phyloP scores from a whole-genome alignment of 2,329 filamentous ascomycete species.

The Pseudogymnoascus sp. region DNA sequence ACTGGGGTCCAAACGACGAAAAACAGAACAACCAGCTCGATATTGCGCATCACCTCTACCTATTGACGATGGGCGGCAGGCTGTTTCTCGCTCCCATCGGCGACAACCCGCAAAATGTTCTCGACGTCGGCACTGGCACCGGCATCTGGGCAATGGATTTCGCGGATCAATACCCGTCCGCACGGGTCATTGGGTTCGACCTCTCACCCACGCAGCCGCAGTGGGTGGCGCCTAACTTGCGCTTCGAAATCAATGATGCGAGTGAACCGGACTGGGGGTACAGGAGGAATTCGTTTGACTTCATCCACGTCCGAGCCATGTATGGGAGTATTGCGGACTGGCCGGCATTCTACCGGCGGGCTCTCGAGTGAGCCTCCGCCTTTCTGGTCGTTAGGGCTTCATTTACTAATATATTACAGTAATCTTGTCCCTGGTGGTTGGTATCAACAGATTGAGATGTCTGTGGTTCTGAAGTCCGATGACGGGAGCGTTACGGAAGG shows the following conservation, averaged over 20 bases:
- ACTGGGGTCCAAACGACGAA: constrained; percentile 26
- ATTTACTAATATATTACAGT: constrained; percentile 21
- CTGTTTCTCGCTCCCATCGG: constrained; percentile 24
- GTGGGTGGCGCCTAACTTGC: constrained; percentile 50
- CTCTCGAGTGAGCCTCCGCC: constrained; percentile 34
- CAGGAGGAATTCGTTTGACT: constrained; percentile 43
- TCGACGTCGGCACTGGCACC: constrained; percentile 36
- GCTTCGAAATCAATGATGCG: constrained; percentile 57
- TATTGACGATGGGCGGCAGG: constrained; percentile 18
- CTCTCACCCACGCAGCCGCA: constrained; percentile 30
- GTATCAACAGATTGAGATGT: too few species aligned
- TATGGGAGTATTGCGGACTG: constrained; percentile 50
- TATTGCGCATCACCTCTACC: constrained; percentile 22
- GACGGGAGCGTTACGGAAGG: too few species aligned
- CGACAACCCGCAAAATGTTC: constrained; percentile 24
- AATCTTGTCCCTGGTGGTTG: constrained; percentile 32
- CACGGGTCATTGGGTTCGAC: constrained; percentile 26
- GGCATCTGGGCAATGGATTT: constrained; percentile 37
- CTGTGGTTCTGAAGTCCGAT: too few species aligned
- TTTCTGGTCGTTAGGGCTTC: constrained; percentile 1
- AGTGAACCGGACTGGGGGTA: constrained; percentile 34
- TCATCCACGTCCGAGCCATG: constrained; percentile 50
- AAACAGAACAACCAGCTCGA: constrained; percentile 24
- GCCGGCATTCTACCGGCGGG: constrained; percentile 42
- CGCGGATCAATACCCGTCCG: constrained; percentile 24